phyloP scores from a whole-genome alignment of 106 monocot species.

The Agapanthus africanus region DNA sequence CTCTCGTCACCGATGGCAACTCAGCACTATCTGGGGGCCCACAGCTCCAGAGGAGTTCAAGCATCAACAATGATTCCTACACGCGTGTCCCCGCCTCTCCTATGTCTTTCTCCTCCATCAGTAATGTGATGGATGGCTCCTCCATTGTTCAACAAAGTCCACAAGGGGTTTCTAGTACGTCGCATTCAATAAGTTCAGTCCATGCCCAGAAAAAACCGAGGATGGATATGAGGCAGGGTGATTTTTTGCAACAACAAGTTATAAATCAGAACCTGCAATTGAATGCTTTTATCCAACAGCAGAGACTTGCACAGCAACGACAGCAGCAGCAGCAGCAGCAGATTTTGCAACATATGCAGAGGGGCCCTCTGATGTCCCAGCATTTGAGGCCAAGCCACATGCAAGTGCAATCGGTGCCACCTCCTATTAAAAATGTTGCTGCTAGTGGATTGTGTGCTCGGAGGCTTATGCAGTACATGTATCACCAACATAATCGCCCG shows the following conservation, averaged over 20 bases:
- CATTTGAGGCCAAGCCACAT: constrained; percentile 37
- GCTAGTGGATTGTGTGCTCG: constrained; percentile 74
- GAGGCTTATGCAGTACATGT: constrained; percentile 89
- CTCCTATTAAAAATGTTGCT: constrained; percentile 32
- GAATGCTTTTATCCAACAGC: constrained; percentile 70
- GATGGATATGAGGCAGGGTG: constrained; percentile 56
- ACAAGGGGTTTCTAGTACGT: constrained; percentile 36
- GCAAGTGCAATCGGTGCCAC: constrained; percentile 39
- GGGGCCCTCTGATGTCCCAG: constrained; percentile 47
- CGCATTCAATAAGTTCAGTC: constrained; percentile 30
- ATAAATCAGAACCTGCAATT: constrained; percentile 73
- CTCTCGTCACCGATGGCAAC: constrained; percentile 84
- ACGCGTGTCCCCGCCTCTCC: constrained; percentile 73
- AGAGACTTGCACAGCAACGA: constrained; percentile 32
- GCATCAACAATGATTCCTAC: constrained; percentile 73
- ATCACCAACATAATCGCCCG: constrained; percentile 73
- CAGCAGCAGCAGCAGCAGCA: constrained; percentile 53
- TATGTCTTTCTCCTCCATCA: constrained; percentile 93
- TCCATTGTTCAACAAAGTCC: constrained; percentile 67
- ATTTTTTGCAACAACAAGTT: constrained; percentile 55
- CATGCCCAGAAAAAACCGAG: constrained; percentile 62
- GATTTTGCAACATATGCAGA: constrained; percentile 61
- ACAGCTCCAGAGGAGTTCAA: constrained; percentile 69
- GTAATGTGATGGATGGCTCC: constrained; percentile 63
- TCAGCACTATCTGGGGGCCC: constrained; percentile 63